Evolutionary conservation across 306 rosid genomes (phyloP).

Genomic region (Carpinus fangiana): DNA sequence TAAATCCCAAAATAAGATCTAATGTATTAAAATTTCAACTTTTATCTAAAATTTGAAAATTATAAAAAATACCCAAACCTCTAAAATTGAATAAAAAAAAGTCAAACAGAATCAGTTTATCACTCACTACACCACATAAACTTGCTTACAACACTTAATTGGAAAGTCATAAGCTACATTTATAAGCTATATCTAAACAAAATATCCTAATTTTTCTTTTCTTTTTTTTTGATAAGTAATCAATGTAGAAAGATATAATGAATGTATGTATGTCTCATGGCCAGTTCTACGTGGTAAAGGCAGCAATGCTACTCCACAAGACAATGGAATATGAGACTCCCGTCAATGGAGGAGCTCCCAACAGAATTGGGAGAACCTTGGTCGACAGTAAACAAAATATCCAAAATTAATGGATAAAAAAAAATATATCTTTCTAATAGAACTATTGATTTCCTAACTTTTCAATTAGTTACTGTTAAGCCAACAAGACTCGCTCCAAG

Average conservation of each 20-base stretch:
- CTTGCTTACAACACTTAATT: neutral
- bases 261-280: constrained; percentile 62
- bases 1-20: too few species aligned
- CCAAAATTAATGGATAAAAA: neutral
- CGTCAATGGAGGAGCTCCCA: constrained; percentile 42
- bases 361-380: constrained; percentile 29
- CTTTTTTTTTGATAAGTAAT: too few species aligned
- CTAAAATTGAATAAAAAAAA: neutral
- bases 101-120: neutral
- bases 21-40: too few species aligned
- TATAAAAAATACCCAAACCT: too few species aligned
- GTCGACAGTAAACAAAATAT: neutral
- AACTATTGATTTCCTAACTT: neutral
- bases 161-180: neutral
- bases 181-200: neutral
- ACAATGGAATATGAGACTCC: constrained; percentile 67
- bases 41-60: too few species aligned
- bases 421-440: neutral
- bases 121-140: neutral
- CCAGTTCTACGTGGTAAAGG: constrained; percentile 60
- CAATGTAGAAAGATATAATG: too few species aligned
- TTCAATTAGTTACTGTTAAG: neutral
- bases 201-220: too few species aligned
- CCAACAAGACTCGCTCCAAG: neutral
- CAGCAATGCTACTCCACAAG: constrained; percentile 63